phyloP scores from a whole-genome alignment of 2,329 filamentous ascomycete genomes.

The Cercospora nicotianae region DNA sequence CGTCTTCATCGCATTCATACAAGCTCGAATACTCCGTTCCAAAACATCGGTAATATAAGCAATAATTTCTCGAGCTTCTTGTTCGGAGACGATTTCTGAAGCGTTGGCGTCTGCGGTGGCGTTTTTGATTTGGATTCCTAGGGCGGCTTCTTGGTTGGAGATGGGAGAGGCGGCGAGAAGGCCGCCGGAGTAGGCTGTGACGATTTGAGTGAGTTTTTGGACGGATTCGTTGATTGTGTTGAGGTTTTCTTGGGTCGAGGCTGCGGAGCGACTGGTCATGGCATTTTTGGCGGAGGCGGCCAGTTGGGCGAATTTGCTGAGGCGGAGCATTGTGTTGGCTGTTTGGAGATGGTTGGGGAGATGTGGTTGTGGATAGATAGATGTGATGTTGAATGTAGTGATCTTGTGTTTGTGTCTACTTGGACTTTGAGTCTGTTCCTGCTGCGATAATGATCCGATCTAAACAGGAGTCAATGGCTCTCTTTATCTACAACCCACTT shows the following conservation, averaged over 20 bases:
- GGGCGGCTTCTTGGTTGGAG: constrained; percentile 26
- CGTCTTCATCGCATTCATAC: constrained; percentile 21
- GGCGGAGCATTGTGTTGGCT: constrained; percentile 22
- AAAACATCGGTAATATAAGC: constrained; percentile 24
- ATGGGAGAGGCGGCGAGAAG: constrained; percentile 28
- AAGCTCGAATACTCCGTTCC: constrained; percentile 24
- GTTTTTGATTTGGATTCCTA: constrained; percentile 27
- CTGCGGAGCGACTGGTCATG: constrained; percentile 22
- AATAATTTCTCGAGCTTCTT: constrained; percentile 22
- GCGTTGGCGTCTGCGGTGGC: constrained; percentile 27
- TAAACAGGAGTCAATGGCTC: neutral
- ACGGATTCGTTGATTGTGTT: constrained; percentile 26
- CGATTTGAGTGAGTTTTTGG: constrained; percentile 20
- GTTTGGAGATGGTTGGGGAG: neutral
- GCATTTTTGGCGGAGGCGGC: constrained; percentile 28
- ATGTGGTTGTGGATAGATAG: neutral
- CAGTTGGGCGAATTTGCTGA: constrained; percentile 26
- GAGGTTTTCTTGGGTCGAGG: constrained; percentile 25
- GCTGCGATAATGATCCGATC: neutral
- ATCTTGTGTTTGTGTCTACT: neutral
- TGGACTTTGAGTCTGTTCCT: neutral
- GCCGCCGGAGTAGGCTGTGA: constrained; percentile 23
- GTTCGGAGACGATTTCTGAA: constrained; percentile 19
- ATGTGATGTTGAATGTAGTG: neutral
- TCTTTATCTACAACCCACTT: constrained; percentile 4